Conservation (phyloP, 768 basidiomycete species). For the Podaxis pistillaris region DNA sequence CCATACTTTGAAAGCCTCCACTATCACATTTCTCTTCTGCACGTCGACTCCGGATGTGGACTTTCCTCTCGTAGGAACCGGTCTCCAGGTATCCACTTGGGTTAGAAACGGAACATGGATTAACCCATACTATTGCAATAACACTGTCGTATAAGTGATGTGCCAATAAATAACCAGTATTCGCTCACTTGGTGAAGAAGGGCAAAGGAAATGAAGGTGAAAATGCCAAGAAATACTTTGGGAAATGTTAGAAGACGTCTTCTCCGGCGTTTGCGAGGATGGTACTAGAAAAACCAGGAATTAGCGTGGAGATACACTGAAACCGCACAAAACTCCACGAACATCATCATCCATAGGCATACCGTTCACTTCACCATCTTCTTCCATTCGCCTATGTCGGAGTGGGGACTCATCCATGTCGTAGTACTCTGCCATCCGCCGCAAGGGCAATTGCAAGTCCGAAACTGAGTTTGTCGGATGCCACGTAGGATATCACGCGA, state of each 20-base stretch:
- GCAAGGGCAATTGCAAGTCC: not conserved
- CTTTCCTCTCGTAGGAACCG: not conserved
- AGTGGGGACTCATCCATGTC: constrained; percentile 1
- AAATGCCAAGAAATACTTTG: not conserved
- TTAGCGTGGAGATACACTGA: not conserved
- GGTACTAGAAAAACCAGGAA: not conserved
- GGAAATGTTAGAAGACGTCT: not conserved
- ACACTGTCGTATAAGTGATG: not conserved
- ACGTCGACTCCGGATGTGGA: constrained; percentile 45
- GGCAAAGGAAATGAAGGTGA: not conserved
- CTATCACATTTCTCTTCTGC: constrained; percentile 65
- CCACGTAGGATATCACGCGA: constrained; percentile 5
- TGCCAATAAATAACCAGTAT: not conserved
- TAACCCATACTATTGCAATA: not conserved
- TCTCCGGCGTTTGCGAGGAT: not conserved
- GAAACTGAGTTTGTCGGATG: constrained; percentile 2
- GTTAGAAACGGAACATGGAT: not conserved
- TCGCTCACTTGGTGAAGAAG: constrained; percentile 4
- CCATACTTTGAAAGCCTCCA: constrained; percentile 77
- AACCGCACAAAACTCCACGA: not conserved
- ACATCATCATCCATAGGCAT: not conserved
- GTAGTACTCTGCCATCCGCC: constrained; percentile 5
- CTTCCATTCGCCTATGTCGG: constrained; percentile 11
- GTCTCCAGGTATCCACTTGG: not conserved
- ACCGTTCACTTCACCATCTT: not conserved